These are phyloP conservation scores for Hypsizygus marmoreus DNA, from an alignment of 768 basidiomycete species.

Conservation along the genomic window DNA sequence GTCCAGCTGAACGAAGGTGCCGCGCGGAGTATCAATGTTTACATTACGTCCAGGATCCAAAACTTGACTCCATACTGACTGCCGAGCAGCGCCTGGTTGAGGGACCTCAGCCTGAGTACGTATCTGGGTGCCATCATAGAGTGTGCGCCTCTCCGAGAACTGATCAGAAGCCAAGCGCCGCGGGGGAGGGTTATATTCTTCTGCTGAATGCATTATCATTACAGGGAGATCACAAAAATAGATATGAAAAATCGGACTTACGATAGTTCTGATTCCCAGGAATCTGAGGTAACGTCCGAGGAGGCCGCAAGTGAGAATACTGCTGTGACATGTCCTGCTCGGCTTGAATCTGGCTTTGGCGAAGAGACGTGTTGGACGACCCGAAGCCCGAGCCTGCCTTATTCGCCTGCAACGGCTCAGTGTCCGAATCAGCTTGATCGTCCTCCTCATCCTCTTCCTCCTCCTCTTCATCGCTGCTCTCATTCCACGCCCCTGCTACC, in stretches of 20 bases:
- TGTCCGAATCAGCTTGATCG: constrained; percentile 71
- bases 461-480: constrained; percentile 83
- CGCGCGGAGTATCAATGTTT: constrained; percentile 37
- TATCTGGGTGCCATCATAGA: constrained; percentile 54
- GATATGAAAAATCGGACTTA: constrained; percentile 30
- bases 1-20: constrained; percentile 73
- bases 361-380: constrained; percentile 28
- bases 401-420: constrained; percentile 32
- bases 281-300: constrained; percentile 67
- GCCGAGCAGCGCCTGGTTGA: constrained; percentile 56
- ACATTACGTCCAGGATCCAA: constrained; percentile 67
- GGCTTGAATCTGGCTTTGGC: constrained; percentile 26
- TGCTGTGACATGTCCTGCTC: constrained; percentile 26
- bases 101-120: constrained; percentile 60
- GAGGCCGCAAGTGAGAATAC: constrained; percentile 54
- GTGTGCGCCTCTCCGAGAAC: constrained; percentile 54
- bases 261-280: constrained; percentile 49
- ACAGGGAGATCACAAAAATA: constrained; percentile 13
- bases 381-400: constrained; percentile 25
- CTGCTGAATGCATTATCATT: constrained; percentile 28
- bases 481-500: constrained; percentile 62
- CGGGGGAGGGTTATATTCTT: constrained; percentile 39
- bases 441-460: constrained; percentile 85
- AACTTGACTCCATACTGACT: constrained; percentile 87
- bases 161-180: constrained; percentile 59